phyloP scores from a whole-genome alignment of 352 stramenopile genomes.

The Aphanomyces euteiches region DNA sequence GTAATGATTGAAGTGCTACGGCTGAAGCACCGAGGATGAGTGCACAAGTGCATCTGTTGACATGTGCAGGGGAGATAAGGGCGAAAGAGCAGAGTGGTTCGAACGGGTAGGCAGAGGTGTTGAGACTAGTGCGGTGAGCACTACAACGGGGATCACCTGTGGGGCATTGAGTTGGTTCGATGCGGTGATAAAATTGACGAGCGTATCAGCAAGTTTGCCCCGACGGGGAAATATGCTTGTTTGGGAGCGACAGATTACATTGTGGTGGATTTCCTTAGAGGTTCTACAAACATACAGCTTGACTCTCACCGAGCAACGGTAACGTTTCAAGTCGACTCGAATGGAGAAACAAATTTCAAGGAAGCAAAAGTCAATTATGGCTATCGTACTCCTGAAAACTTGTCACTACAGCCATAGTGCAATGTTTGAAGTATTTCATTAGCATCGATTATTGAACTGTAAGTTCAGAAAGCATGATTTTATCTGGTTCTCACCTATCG shows the following conservation, averaged over 20 bases:
- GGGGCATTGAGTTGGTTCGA: slow-evolving; percentile 1
- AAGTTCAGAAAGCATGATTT: too few species aligned
- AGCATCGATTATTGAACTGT: neutral
- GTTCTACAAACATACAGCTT: neutral
- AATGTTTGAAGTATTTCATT: slow-evolving; percentile 1
- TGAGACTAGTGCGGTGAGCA: too few species aligned
- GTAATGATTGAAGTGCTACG: too few species aligned
- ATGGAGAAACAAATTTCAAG: neutral
- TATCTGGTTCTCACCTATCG: too few species aligned
- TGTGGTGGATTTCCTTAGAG: neutral
- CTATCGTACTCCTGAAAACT: neutral
- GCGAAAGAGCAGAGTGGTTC: too few species aligned
- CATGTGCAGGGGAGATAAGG: too few species aligned
- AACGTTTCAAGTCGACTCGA: neutral
- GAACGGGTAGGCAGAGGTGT: too few species aligned
- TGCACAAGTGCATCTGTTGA: too few species aligned
- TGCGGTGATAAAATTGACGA: neutral
- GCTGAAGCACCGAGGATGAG: too few species aligned
- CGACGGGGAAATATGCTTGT: neutral
- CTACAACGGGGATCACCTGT: neutral
- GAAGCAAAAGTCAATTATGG: neutral
- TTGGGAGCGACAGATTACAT: neutral
- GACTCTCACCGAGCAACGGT: slow-evolving; percentile 1
- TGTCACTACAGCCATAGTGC: neutral
- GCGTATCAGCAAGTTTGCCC: neutral